Percentiles rank a stretch among this genome's conserved stretches.
These are phyloP conservation scores for Kodamaea hsintzibuensis DNA, from an alignment of 805 yeast species.

Conservation along the genomic window DNA sequence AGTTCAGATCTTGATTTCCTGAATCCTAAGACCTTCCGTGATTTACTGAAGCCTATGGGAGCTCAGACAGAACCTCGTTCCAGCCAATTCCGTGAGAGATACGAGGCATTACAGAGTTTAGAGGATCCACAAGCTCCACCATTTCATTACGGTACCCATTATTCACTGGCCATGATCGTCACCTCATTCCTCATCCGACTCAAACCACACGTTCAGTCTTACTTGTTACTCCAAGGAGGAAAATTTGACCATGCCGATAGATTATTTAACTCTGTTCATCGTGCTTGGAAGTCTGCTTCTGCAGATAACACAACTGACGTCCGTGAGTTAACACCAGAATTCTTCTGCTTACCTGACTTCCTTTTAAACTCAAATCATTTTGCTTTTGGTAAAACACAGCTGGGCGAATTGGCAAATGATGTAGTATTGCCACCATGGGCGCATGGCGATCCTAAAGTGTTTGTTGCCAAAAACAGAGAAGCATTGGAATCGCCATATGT, in stretches of 20 bases:
- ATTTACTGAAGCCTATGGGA: conserved; percentile 88
- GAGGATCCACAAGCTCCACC: conserved; percentile 64
- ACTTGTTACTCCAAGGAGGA: conserved; percentile 79
- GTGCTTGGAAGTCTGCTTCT: conserved; percentile 82
- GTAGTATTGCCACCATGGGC: conserved; percentile 87
- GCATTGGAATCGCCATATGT: conserved; percentile 85
- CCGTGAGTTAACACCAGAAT: conserved; percentile 84
- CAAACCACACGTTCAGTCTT: conserved; percentile 80
- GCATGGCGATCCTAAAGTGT: conserved; percentile 68
- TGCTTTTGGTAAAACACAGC: conserved; percentile 71
- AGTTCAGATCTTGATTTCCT: conserved; percentile 68
- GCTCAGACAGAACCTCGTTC: conserved; percentile 70
- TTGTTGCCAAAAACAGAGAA: conserved; percentile 72
- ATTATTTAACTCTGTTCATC: conserved; percentile 68
- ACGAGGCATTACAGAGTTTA: conserved; percentile 65
- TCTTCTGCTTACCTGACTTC: conserved; percentile 80
- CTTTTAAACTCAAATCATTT: conserved; percentile 63
- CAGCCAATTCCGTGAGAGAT: conserved; percentile 65
- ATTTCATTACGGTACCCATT: conserved; percentile 91
- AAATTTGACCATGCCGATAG: conserved; percentile 88
- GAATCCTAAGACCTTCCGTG: conserved; percentile 65
- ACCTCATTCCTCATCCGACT: conserved; percentile 75
- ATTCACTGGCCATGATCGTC: conserved; percentile 92
- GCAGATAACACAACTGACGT: conserved; percentile 83
- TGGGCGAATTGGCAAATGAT: conserved; percentile 56